Conservation (phyloP, 2,329 filamentous ascomycete genomes). For the Shiraia sp. region DNA sequence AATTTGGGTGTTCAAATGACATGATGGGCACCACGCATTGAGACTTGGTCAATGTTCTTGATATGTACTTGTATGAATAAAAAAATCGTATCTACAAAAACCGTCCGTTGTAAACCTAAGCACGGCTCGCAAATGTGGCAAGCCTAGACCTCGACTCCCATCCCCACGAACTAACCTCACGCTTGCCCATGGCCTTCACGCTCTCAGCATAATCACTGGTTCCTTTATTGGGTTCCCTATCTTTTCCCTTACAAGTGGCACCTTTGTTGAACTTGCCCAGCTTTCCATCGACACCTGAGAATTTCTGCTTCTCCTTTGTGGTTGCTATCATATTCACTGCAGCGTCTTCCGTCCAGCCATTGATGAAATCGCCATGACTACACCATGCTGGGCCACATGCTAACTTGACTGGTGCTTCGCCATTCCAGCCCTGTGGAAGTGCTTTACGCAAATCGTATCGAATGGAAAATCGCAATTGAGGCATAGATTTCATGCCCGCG, state of each 20-base stretch:
- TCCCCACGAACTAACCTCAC: slow-evolving; percentile 16
- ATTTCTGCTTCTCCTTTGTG: slow-evolving; percentile 42
- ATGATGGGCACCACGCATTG: no score
- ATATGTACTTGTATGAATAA: neutral
- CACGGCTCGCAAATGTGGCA: neutral
- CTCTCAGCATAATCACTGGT: slow-evolving; percentile 49
- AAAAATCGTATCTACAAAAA: no score
- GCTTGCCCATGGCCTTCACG: slow-evolving; percentile 29
- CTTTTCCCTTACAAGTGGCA: slow-evolving; percentile 42
- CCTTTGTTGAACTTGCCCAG: slow-evolving; percentile 37
- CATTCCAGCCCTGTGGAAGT: slow-evolving; percentile 52
- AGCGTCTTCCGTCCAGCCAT: slow-evolving; percentile 50
- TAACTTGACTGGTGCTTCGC: slow-evolving; percentile 50
- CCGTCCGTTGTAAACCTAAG: no score
- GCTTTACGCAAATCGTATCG: slow-evolving; percentile 52
- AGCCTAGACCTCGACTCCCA: slow-evolving; percentile 22
- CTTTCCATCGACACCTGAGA: slow-evolving; percentile 40
- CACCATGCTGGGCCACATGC: slow-evolving; percentile 48
- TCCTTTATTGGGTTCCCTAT: slow-evolving; percentile 48
- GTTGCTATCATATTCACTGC: slow-evolving; percentile 49
- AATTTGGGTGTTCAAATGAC: no score
- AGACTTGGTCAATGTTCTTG: no score
- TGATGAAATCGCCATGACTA: slow-evolving; percentile 55
- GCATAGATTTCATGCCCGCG: slow-evolving; percentile 51
- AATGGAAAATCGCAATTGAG: slow-evolving; percentile 53